These are phyloP conservation scores for Flueggea neowawraea DNA, from an alignment of 441 rosid genomes.

Conservation along the genomic window DNA sequence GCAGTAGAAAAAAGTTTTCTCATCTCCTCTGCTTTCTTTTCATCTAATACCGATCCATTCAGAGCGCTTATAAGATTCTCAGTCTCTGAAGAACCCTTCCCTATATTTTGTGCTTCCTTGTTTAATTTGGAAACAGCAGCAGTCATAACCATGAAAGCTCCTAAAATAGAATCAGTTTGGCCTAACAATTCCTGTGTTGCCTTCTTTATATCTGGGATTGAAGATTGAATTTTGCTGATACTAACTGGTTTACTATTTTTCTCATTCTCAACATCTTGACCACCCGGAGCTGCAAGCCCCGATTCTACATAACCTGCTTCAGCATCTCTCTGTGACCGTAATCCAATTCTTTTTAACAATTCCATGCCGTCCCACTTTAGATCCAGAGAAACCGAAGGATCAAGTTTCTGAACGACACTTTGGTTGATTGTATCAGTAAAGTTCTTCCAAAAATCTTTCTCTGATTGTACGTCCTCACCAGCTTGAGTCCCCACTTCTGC, in stretches of 20 bases:
- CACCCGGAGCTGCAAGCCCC: constrained; percentile 68
- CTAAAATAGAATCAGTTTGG: constrained; percentile 89
- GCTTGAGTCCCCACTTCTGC: constrained; percentile 26
- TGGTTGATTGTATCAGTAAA: constrained; percentile 58
- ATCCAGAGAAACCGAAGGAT: constrained; percentile 57
- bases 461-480: constrained; percentile 34
- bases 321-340: constrained; percentile 71
- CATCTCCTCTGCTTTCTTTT: constrained; percentile 84
- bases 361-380: constrained; percentile 81
- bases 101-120: constrained; percentile 37
- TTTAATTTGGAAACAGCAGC: constrained; percentile 70
- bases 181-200: constrained; percentile 75
- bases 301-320: constrained; percentile 84
- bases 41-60: constrained; percentile 42
- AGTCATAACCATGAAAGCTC: constrained; percentile 80
- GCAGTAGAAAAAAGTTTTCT: constrained; percentile 76
- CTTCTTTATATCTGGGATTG: constrained; percentile 77
- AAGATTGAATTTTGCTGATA: constrained; percentile 41
- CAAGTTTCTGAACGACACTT: constrained; percentile 71
- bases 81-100: constrained; percentile 29
- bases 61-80: constrained; percentile 41
- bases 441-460: constrained; percentile 64
- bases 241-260: constrained; percentile 31
- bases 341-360: constrained; percentile 61
- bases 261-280: constrained; percentile 37